These are phyloP conservation scores for Solanum hybrid DNA, from an alignment of 305 asterid species.

Conservation along the genomic window DNA sequence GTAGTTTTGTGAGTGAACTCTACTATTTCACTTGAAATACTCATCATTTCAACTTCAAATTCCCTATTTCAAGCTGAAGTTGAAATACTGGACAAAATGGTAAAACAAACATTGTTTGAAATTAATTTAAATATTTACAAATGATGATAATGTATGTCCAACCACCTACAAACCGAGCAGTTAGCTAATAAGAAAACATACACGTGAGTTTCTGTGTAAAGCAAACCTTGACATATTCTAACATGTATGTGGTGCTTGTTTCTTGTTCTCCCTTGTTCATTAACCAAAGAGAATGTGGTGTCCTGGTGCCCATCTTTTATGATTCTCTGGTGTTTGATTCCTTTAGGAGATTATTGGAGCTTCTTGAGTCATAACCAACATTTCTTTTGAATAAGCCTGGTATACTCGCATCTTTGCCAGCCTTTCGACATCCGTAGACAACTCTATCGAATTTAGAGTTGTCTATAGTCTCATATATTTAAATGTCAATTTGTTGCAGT, in stretches of 20 bases:
- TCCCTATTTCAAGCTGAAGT: background rate
- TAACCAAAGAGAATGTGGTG: background rate
- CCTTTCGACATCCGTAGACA: background rate
- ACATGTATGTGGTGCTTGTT: background rate
- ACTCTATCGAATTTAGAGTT: background rate
- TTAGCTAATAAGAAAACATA: background rate
- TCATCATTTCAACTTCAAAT: background rate
- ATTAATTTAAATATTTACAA: background rate
- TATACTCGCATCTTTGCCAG: background rate
- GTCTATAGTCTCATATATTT: background rate
- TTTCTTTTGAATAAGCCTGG: background rate
- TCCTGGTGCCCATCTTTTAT: background rate
- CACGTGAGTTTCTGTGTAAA: background rate
- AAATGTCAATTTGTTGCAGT: background rate
- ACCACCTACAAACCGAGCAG: background rate
- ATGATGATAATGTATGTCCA: background rate
- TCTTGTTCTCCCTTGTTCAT: background rate
- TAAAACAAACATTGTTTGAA: background rate
- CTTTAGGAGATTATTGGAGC: background rate
- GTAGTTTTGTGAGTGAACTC: background rate
- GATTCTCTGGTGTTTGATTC: background rate
- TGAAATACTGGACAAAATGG: background rate
- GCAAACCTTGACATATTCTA: background rate
- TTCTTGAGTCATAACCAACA: background rate
- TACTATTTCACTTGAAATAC: background rate